Conservation (phyloP, 768 basidiomycete species). For the Tephrocybe sp. region DNA sequence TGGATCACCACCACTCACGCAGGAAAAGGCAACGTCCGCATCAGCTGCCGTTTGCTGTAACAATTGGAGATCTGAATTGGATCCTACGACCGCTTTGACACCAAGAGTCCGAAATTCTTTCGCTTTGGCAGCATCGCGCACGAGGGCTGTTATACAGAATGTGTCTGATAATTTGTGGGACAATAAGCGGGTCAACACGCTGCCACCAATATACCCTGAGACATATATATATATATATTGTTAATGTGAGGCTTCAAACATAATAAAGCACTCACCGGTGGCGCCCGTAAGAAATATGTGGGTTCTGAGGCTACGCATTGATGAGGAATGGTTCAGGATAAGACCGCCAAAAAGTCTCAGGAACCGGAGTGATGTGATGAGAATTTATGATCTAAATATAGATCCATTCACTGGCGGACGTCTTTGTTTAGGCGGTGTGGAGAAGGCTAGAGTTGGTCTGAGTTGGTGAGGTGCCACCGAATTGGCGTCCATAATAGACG, state of each 20-base stretch:
- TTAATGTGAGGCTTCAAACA: neutral
- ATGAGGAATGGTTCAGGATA: no score
- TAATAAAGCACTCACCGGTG: slow-evolving; percentile 33
- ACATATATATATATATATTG: slow-evolving; percentile 1
- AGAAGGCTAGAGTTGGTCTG: no score
- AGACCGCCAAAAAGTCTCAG: no score
- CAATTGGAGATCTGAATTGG: slow-evolving; percentile 36
- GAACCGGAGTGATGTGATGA: no score
- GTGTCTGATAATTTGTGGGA: slow-evolving; percentile 38
- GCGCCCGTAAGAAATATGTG: slow-evolving; percentile 49
- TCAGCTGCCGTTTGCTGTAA: slow-evolving; percentile 39
- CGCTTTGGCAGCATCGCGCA: slow-evolving; percentile 42
- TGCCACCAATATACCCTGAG: slow-evolving; percentile 58
- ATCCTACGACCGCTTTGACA: slow-evolving; percentile 39
- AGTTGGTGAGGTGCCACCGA: no score
- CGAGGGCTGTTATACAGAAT: slow-evolving; percentile 45
- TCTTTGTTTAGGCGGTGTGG: no score
- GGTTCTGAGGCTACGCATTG: slow-evolving; percentile 13
- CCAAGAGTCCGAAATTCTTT: slow-evolving; percentile 32
- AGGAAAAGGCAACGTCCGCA: slow-evolving; percentile 46
- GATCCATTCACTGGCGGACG: no score
- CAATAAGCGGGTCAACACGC: slow-evolving; percentile 48
- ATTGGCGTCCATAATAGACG: no score
- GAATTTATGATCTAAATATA: no score
- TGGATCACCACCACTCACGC: slow-evolving; percentile 26